phyloP scores from a whole-genome alignment of 495 filamentous ascomycete genomes.

The Xylaria intraflava region DNA sequence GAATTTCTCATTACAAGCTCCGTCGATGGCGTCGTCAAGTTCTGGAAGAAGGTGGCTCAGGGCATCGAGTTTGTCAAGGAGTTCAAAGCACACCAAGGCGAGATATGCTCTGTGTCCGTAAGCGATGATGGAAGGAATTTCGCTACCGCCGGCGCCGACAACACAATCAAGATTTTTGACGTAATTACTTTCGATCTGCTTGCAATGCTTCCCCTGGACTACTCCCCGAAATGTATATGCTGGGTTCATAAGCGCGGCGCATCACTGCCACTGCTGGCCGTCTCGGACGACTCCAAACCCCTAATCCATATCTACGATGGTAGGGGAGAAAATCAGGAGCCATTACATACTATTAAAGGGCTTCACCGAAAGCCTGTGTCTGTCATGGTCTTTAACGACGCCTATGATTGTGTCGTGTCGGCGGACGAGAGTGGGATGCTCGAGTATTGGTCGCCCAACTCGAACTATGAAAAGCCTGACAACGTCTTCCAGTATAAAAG shows the following conservation, averaged over 20 bases:
- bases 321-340: constrained; percentile 66
- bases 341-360: constrained; percentile 65
- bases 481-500: constrained; percentile 90
- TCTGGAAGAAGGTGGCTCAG: constrained; percentile 93
- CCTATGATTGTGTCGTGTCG: constrained; percentile 83
- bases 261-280: constrained; percentile 76
- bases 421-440: constrained; percentile 89
- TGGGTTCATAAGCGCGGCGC: constrained; percentile 90
- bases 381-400: constrained; percentile 82
- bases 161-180: constrained; percentile 92
- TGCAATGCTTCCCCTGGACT: constrained; percentile 68
- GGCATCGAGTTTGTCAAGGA: constrained; percentile 98
- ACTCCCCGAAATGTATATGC: constrained; percentile 71
- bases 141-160: constrained; percentile 80
- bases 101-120: constrained; percentile 72
- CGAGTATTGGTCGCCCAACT: constrained; percentile 87
- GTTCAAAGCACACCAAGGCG: constrained; percentile 82
- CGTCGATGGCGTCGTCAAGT: constrained; percentile 89
- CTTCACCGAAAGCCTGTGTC: constrained; percentile 74
- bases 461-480: constrained; percentile 80
- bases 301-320: constrained; percentile 82
- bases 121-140: constrained; percentile 91
- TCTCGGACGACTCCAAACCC: constrained; percentile 73
- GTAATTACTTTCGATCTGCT: constrained; percentile 91
- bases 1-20: constrained; percentile 95